Conservation (phyloP, 2,329 filamentous ascomycete species). For the Aspergillus sojae region DNA sequence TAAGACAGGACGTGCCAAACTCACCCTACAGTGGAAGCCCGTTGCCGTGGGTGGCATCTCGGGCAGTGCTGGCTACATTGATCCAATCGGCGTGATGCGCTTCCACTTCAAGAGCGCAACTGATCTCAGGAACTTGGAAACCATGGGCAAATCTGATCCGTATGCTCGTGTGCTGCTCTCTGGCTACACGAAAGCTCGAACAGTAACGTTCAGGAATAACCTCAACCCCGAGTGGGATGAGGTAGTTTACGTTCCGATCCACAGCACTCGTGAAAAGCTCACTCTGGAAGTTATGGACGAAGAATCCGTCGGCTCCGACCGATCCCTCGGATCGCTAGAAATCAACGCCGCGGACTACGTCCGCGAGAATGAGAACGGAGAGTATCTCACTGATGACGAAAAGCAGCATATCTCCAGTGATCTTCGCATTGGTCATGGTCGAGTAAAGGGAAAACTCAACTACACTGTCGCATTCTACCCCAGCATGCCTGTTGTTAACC, state of each 20-base stretch:
- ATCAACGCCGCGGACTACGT: constrained; percentile 78
- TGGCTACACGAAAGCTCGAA: constrained; percentile 85
- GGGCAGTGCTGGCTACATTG: constrained; percentile 83
- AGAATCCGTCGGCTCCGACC: constrained; percentile 88
- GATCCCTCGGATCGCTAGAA: constrained; percentile 80
- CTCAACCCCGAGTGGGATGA: constrained; percentile 96
- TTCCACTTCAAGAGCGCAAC: constrained; percentile 85
- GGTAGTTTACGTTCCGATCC: constrained; percentile 89
- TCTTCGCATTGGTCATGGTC: constrained; percentile 72
- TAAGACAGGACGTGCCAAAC: constrained; percentile 82
- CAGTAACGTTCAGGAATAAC: constrained; percentile 95
- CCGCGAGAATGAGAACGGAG: constrained; percentile 73
- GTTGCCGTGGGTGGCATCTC: constrained; percentile 80
- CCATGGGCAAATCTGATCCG: constrained; percentile 94
- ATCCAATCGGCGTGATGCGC: constrained; percentile 92
- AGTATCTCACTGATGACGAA: constrained; percentile 76
- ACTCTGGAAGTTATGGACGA: constrained; percentile 95
- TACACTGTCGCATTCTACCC: constrained; percentile 92
- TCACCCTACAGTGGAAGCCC: constrained; percentile 93
- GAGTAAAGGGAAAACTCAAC: constrained; percentile 75
- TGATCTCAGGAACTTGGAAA: constrained; percentile 88
- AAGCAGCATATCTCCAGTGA: constrained; percentile 69
- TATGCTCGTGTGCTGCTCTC: constrained; percentile 88
- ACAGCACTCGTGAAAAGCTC: constrained; percentile 79
- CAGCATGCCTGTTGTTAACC: constrained; percentile 81